These are phyloP conservation scores for Fraxinus albicans DNA, from an alignment of 305 asterid genomes.

Conservation along the genomic window DNA sequence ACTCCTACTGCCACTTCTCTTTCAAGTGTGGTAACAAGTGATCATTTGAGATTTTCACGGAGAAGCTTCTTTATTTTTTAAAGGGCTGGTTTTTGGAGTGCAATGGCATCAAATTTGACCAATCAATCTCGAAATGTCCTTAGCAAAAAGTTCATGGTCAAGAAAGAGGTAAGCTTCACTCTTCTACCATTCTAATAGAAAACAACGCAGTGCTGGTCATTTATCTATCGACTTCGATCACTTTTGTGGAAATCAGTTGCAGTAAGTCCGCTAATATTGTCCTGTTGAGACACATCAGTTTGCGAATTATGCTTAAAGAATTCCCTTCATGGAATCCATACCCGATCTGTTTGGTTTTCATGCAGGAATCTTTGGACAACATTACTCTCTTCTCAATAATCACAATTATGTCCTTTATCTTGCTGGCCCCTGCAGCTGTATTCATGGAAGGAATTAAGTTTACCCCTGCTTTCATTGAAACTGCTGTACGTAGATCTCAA, in stretches of 20 bases:
- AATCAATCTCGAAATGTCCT: constrained; percentile 39
- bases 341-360: constrained; percentile 4
- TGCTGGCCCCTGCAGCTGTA: constrained; percentile 75
- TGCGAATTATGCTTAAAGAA: constrained; percentile 16
- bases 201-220: background rate
- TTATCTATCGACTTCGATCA: background rate
- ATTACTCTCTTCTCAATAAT: constrained; percentile 89
- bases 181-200: background rate
- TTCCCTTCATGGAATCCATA: constrained; percentile 1
- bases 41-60: constrained; percentile 15
- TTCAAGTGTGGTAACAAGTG: background rate
- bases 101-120: constrained; percentile 85
- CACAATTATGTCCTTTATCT: constrained; percentile 86
- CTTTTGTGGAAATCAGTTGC: background rate
- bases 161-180: constrained; percentile 28
- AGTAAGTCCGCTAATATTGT: background rate
- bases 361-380: constrained; percentile 89
- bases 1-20: background rate
- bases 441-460: constrained; percentile 85
- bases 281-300: background rate
- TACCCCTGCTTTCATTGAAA: constrained; percentile 73
- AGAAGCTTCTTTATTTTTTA: background rate
- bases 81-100: constrained; percentile 76
- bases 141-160: no score
- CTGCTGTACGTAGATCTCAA: constrained; percentile 62